Base-by-base conservation (phyloP, 2,329 filamentous ascomycete species). In the Colletotrichum tofieldiae region DNA sequence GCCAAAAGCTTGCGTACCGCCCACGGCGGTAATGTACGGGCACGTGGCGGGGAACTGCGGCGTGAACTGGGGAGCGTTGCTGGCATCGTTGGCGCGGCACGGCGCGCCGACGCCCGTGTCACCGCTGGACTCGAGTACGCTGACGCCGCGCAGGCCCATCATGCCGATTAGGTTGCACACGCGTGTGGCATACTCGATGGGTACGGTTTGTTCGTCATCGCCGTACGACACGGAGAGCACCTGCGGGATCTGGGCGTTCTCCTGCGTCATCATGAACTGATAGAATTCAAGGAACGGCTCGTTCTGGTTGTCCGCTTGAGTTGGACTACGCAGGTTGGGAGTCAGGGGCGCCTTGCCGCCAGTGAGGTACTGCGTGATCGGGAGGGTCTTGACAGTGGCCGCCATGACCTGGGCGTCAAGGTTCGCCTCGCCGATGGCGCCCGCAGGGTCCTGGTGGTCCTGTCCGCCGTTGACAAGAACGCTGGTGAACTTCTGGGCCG, bases 261-360 rank as follows among this genome's bases (percentile, higher is more conserved):
- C 80, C 55, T 89, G 84, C 51, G 81, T 79, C 1, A 92, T 82
- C 3, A 93, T 81, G 78, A 89, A 88, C 67, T 89, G 84, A 12
- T 92, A 84, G 80, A 90, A 92, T n/a, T 88, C 87, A 1, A 93
- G 84, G 79, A 92, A 93, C 0, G 91, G 91, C 82, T 93, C 91
- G 79, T 93, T 92, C n/a, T 82, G 83, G 75, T 90, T 86, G 74
- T 82, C 75, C 11, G 77, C 77, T 18, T 75, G 70, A 55, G 76
- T 62, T 29, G 77, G 66, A 20, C 72, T 66, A 32, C 75, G 47
- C n/a, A 78, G 55, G 71, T 78, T 75, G 32, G 78, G 76, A 49
- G 76, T 81, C 9, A 81, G 79, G 65, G 82, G 81, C 65, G 74
- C 71, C 26, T 64, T 56, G 2, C 77, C 77, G 29, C 77, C 77